Evolutionary conservation across 2,329 filamentous ascomycete species (phyloP).

Genomic region (Exophiala lecanii-corni): DNA sequence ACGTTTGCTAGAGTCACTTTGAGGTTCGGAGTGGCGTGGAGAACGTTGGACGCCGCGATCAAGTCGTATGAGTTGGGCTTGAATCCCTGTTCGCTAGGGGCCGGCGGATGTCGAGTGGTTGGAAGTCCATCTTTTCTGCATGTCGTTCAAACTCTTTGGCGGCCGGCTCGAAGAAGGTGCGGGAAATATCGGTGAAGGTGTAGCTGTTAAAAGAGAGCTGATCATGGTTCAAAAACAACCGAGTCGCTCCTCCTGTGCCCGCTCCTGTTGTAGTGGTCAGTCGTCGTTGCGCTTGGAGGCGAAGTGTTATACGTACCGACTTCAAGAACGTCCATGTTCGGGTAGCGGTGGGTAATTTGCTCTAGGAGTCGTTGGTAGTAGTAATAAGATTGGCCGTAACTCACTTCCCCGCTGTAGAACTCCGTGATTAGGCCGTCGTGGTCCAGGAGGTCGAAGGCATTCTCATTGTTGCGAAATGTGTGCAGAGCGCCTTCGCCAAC

Average conservation of each 20-base stretch:
- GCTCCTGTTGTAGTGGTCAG: conserved; percentile 22
- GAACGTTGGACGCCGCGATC: conserved; percentile 30
- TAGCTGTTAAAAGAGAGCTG: conserved; percentile 1
- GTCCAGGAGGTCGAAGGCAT: conserved; percentile 4
- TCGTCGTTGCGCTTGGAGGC: conserved; percentile 8
- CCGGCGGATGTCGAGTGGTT: no score
- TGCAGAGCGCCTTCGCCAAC: conserved; percentile 1
- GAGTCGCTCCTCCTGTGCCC: conserved; percentile 30
- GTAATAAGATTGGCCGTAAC: conserved; percentile 2
- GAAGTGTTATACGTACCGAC: conserved; percentile 28
- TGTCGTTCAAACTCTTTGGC: conserved; percentile 3
- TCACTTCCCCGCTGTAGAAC: conserved; percentile 1
- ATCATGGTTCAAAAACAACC: conserved; percentile 5
- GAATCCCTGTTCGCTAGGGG: conserved; percentile 7
- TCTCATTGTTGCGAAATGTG: conserved; percentile 1
- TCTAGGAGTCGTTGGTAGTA: conserved; percentile 6
- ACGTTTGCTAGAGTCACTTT: conserved; percentile 28
- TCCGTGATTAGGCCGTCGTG: conserved; percentile 1
- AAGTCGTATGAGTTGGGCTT: conserved; percentile 29
- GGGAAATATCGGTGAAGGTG: conserved; percentile 10
- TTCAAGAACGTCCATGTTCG: conserved; percentile 22
- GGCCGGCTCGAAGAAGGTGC: conserved; percentile 10
- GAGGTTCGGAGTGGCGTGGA: conserved; percentile 31
- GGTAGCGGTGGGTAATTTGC: conserved; percentile 21
- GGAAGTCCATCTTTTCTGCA: conserved; percentile 9